Evolutionary conservation across 129 eudicot genomes (phyloP), one percentile per base, ranked within the genome.

Genomic region (Flaveria bidentis): DNA sequence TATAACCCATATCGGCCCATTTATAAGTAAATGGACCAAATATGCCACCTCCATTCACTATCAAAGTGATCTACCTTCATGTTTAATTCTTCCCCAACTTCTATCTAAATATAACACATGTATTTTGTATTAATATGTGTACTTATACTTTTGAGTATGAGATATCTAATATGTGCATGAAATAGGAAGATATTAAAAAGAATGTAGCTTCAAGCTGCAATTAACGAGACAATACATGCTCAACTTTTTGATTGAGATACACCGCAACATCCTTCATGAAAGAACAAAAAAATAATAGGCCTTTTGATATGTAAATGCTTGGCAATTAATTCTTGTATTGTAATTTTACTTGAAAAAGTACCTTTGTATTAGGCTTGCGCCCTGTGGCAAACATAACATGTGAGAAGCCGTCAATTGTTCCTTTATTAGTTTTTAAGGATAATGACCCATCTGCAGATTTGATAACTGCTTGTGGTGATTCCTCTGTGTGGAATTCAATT

Each of bases 341-440:
- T 18, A 20, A 5, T 52, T 51, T 76, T 67, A 53, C 44, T 23
- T 15, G 6, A 36, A 55, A 79, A 28, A 15, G 65, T 74, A 91
- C 99, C 97, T 80, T 87, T 60, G 94, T 95, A 75, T 95, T 95
- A 47, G 99, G 96, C 50, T 74, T 89, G 47, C 99, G 97, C 41
- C 99, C 99, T 47, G 99, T 95, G 18, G 99, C 99, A 85, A 91
- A 95, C 99, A 95, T 95, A 71, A 95, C 77, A 86, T 95, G 99
- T 44, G 99, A 90, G 86, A 91, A 89, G 13, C 99, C 99, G 26
- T 95, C 97, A 76, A 86, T 39, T 71, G 96, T 89, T 80, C 91
- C 99, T 85, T 87, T 91, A 85, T 88, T 95, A 51, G 99, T 95
- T 80, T 95, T 95, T 71, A 95, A 66, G 28, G 99, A 81, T 22